Conservation (phyloP, 2,329 filamentous ascomycete genomes). For the Bisporella sp. region DNA sequence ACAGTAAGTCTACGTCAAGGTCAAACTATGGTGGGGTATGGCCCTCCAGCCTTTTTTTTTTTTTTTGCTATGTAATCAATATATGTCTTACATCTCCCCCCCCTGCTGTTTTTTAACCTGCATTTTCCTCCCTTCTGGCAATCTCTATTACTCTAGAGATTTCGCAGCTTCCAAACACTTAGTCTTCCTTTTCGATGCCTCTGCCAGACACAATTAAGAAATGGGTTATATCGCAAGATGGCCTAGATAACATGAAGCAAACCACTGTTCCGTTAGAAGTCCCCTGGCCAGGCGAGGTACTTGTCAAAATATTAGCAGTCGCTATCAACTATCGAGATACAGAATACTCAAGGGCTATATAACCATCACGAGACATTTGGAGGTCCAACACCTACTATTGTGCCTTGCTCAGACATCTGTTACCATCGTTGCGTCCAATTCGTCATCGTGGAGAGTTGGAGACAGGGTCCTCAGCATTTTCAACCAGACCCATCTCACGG, state of each 20-base stretch:
- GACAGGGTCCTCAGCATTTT: constrained; percentile 64
- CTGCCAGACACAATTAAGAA: constrained; percentile 31
- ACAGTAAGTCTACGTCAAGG: too few species aligned
- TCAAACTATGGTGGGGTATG: too few species aligned
- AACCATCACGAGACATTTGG: constrained; percentile 53
- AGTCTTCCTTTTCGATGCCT: constrained; percentile 12
- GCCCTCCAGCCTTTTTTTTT: too few species aligned
- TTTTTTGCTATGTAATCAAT: too few species aligned
- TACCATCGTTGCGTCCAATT: constrained; percentile 42
- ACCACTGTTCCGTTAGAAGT: constrained; percentile 37
- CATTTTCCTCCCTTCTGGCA: not conserved
- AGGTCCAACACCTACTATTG: constrained; percentile 25
- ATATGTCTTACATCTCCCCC: too few species aligned
- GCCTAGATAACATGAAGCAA: constrained; percentile 45
- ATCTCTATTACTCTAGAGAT: not conserved
- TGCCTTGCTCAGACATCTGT: constrained; percentile 69
- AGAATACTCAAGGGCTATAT: constrained; percentile 36
- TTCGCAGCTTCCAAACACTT: too few species aligned
- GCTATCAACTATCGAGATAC: constrained; percentile 25
- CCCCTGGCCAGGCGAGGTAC: constrained; percentile 40
- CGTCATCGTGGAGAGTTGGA: constrained; percentile 43
- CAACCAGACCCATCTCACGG: constrained; percentile 39
- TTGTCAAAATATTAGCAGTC: constrained; percentile 23
- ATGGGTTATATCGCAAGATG: constrained; percentile 49
- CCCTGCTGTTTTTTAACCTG: too few species aligned